phyloP scores from a whole-genome alignment of 768 basidiomycete species.

The Crepidotus variabilis region DNA sequence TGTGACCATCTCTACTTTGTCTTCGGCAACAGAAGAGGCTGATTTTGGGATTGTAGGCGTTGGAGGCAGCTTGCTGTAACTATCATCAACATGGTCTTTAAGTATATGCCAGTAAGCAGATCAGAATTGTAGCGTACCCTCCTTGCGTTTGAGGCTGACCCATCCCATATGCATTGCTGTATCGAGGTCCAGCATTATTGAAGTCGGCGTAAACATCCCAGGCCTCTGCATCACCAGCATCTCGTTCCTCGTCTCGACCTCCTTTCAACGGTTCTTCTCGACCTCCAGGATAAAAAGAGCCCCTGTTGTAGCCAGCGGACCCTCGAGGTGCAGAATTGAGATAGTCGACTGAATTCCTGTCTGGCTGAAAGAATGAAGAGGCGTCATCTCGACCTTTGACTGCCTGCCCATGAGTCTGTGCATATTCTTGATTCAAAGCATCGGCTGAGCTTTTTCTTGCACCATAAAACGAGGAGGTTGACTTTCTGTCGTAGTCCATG shows the following conservation, averaged over 20 bases:
- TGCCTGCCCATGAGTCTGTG: conserved; percentile 21
- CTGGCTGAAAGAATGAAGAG: conserved; percentile 64
- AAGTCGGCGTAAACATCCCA: conserved; percentile 91
- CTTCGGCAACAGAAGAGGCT: conserved; percentile 29
- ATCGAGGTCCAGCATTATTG: conserved; percentile 80
- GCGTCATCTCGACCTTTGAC: conserved; percentile 53
- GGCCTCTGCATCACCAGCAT: conserved; percentile 35
- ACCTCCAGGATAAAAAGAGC: conserved; percentile 64
- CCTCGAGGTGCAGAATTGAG: conserved; percentile 31
- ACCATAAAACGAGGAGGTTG: conserved; percentile 74
- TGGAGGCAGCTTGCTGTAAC: conserved; percentile 44
- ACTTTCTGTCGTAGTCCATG: conserved; percentile 80
- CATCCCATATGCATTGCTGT: conserved; percentile 56
- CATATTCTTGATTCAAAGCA: conserved; percentile 52
- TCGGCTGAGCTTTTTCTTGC: conserved; percentile 59
- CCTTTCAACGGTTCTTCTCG: conserved; percentile 76
- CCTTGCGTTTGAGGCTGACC: conserved; percentile 10
- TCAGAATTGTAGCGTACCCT: not conserved
- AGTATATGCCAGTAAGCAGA: not conserved
- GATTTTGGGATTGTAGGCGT: conserved; percentile 34
- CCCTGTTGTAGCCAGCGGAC: conserved; percentile 71
- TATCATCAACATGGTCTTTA: conserved; percentile 17
- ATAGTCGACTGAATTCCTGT: conserved; percentile 45
- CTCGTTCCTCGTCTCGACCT: conserved; percentile 69
- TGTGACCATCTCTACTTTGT: conserved; percentile 83